Evolutionary conservation across 345 rosid genomes (phyloP), one percentile per base, ranked within the genome.

Genomic region (Arabidopsis arenosa): DNA sequence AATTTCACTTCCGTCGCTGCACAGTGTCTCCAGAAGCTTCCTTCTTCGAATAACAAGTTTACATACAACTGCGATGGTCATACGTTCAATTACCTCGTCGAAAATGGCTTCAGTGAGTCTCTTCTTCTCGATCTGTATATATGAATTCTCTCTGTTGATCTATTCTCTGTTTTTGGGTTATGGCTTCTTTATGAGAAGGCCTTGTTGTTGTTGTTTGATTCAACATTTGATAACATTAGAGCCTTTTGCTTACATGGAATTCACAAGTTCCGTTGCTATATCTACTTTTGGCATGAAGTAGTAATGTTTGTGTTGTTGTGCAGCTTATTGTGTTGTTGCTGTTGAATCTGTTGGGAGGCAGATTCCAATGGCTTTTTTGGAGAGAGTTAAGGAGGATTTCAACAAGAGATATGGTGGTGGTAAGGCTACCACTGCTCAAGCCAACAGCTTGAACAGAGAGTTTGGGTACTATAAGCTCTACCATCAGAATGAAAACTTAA

Each of bases 291-390:
- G 36, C 51, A 62, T 12, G 21, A 13, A 63, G 12, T 63, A 63
- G 6, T 63, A 37, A 43, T 63, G 39, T 3, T 14, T 44, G 58
- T 67, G 14, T 53, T 45, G 33, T 55, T 55, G 66, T 80, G 84
- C 79, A 94, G 98, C 95, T 33, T 92, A 86, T 80, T 94, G 96
- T 55, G 92, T 94, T 59, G 98, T 94, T 68, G 98, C 98, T 7
- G 81, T 82, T 80, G 97, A 92, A 74, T 78, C 97, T 75, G 96
- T 90, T 63, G 97, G 96, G 57, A 89, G 93, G 44, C 90, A 92
- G 83, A 76, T 92, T 80, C 92, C 98, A 32, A 94, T 94, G 82
- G 98, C 92, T 15, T 89, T 86, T 74, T 71, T 94, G 79, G 97
- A 94, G 75, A 78, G 92, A 68, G 80, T 94, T 64, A 90, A 89